Conservation (phyloP, 2,329 filamentous ascomycete genomes). For the Eurotiales sp. region DNA sequence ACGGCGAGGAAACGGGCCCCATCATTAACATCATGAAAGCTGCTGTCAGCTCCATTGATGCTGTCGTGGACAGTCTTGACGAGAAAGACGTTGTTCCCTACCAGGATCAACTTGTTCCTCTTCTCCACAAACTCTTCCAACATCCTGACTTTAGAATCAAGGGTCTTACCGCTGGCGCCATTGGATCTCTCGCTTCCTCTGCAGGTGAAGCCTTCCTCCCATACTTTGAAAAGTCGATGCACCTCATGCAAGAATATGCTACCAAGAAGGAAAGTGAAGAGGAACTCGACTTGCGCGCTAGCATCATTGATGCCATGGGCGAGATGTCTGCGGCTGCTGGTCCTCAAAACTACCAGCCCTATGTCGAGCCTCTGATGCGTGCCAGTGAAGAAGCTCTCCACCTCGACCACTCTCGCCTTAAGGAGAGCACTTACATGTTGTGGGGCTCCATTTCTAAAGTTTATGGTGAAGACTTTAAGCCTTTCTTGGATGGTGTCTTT, state of each 20-base stretch:
- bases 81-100: slow-evolving; percentile 77
- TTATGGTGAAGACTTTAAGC: slow-evolving; percentile 64
- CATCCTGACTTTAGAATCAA: slow-evolving; percentile 88
- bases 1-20: slow-evolving; percentile 64
- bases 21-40: slow-evolving; percentile 84
- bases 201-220: slow-evolving; percentile 78
- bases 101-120: slow-evolving; percentile 74
- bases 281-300: slow-evolving; percentile 82
- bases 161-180: slow-evolving; percentile 79
- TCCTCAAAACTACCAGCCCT: slow-evolving; percentile 79
- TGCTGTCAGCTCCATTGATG: slow-evolving; percentile 85
- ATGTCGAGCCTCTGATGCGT: slow-evolving; percentile 84
- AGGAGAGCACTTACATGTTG: slow-evolving; percentile 94
- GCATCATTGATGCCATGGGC: slow-evolving; percentile 88
- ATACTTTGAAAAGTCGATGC: slow-evolving; percentile 91
- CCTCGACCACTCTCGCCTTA: slow-evolving; percentile 83
- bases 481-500: slow-evolving; percentile 45
- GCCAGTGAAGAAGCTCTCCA: slow-evolving; percentile 86
- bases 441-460: slow-evolving; percentile 95
- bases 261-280: slow-evolving; percentile 84
- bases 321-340: slow-evolving; percentile 90
- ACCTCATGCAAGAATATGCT: slow-evolving; percentile 78
- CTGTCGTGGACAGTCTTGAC: slow-evolving; percentile 75
- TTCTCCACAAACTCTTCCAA: slow-evolving; percentile 77
- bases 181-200: slow-evolving; percentile 85